Percentiles rank a stretch among this genome's conserved stretches.
These are phyloP conservation scores for Aspergillus steynii DNA, from an alignment of 495 filamentous ascomycete species.

Conservation along the genomic window DNA sequence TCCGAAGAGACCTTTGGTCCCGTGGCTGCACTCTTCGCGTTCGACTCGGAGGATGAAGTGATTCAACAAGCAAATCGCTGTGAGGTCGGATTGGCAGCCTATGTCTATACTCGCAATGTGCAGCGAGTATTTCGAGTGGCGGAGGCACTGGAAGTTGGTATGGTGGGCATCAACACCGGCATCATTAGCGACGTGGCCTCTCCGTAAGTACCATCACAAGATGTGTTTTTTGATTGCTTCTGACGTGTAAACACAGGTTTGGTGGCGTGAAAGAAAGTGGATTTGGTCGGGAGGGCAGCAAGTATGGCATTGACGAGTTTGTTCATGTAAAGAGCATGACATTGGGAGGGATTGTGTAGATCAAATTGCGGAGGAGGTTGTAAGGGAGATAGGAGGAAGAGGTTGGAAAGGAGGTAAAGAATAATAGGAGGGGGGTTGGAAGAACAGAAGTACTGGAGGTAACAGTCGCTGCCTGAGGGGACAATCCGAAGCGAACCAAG, in stretches of 20 bases:
- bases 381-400: too few relatives aligned
- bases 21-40: background rate
- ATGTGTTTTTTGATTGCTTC: background rate
- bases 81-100: background rate
- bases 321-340: background rate
- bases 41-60: background rate
- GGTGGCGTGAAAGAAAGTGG: background rate
- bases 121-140: background rate
- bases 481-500: too few relatives aligned
- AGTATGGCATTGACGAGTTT: background rate
- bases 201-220: background rate
- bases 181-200: background rate
- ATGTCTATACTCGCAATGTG: background rate
- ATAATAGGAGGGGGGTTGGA: too few relatives aligned
- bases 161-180: background rate
- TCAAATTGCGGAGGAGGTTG: too few relatives aligned
- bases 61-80: background rate
- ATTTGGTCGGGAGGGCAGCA: background rate
- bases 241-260: background rate
- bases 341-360: background rate
- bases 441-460: too few relatives aligned
- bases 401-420: too few relatives aligned
- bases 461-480: too few relatives aligned
- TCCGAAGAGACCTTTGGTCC: background rate
- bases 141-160: background rate